Conservation (phyloP, 345 rosid species). For the Pelargonium nanum region DNA sequence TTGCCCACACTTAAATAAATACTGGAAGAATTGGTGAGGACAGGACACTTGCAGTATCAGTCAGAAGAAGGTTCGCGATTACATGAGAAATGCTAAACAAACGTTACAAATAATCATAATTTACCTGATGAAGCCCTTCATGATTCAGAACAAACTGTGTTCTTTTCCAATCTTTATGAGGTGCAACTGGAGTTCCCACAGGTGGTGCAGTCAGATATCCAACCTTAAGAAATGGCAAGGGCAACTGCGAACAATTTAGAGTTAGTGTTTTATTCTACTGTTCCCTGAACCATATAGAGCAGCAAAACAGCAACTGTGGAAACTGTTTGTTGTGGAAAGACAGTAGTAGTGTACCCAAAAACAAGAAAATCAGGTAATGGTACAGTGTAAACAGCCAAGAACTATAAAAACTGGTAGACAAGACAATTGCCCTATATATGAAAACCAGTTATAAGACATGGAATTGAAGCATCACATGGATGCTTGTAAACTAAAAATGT, state of each 20-base stretch:
- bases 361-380: neutral
- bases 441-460: neutral
- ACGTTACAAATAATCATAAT: neutral
- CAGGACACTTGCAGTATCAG: no score
- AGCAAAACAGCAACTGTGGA: neutral
- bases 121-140: conserved; percentile 83
- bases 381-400: no score
- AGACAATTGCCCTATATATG: neutral
- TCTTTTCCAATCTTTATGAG: conserved; percentile 84
- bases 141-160: conserved; percentile 69
- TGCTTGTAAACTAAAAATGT: neutral
- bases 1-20: no score
- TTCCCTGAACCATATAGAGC: neutral
- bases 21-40: no score
- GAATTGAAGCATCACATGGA: neutral
- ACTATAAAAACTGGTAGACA: no score
- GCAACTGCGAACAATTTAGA: conserved; percentile 47
- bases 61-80: no score
- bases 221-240: conserved; percentile 72
- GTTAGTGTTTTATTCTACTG: conserved; percentile 8
- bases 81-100: neutral
- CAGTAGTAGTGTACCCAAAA: neutral
- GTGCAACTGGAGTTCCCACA: conserved; percentile 59
- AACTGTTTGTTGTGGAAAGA: neutral
- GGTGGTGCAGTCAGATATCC: conserved; percentile 85